Conservation (phyloP, 23 red algal genomes). For the Gracilaria gracilis region DNA sequence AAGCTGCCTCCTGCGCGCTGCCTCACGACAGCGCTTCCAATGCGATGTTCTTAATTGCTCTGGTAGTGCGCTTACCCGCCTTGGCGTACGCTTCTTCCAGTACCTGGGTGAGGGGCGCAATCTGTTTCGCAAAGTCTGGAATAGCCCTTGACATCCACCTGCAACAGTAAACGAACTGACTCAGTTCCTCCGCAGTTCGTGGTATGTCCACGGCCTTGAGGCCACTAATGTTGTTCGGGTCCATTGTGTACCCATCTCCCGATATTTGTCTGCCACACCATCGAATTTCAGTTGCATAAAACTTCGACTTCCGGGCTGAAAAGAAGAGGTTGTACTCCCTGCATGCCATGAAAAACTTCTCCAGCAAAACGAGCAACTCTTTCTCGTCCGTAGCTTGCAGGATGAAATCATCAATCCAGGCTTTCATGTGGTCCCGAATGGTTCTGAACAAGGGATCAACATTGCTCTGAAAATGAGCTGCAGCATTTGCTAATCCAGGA, state of each 20-base stretch:
- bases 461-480: slow-evolving; percentile 34
- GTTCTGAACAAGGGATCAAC: slow-evolving; percentile 42
- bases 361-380: neutral
- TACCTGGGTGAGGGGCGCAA: neutral
- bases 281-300: slow-evolving; percentile 2
- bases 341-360: slow-evolving; percentile 39
- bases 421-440: slow-evolving; percentile 26
- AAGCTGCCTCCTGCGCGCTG: neutral
- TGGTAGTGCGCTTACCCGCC: neutral
- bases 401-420: slow-evolving; percentile 58
- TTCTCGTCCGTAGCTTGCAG: slow-evolving; percentile 17
- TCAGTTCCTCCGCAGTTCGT: neutral
- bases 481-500: slow-evolving; percentile 34
- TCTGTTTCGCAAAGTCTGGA: neutral
- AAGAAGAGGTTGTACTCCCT: slow-evolving; percentile 3
- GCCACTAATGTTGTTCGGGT: neutral
- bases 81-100: neutral
- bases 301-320: slow-evolving; percentile 8
- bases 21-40: slow-evolving; percentile 21
- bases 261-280: slow-evolving; percentile 43
- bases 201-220: slow-evolving; percentile 21
- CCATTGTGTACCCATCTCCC: slow-evolving; percentile 12
- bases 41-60: neutral
- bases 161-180: slow-evolving; percentile 33
- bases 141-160: slow-evolving; percentile 34